Conservation (phyloP, 1,139 yeast genomes). For the Trichomonascaceae sp. region DNA sequence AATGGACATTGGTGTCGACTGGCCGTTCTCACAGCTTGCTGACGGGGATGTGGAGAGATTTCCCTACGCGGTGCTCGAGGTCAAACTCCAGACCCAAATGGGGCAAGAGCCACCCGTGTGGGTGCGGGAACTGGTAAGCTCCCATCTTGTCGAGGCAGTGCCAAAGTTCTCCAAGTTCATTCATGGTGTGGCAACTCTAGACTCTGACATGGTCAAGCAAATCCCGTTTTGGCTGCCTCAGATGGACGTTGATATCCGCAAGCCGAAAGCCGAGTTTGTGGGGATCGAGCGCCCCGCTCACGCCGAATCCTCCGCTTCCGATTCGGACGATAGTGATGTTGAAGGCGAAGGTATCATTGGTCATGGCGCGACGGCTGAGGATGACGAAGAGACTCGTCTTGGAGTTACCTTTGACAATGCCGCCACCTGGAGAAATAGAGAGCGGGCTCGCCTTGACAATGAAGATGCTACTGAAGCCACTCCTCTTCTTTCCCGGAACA, state of each 20-base stretch:
- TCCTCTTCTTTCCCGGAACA: constrained; percentile 1
- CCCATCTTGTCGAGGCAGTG: constrained; percentile 93
- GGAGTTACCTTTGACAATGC: constrained; percentile 1
- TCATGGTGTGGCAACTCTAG: constrained; percentile 83
- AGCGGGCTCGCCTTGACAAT: background rate
- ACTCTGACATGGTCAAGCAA: constrained; percentile 68
- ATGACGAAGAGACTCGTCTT: constrained; percentile 3
- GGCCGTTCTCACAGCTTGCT: constrained; percentile 78
- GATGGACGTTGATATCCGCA: constrained; percentile 89
- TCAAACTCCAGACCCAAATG: constrained; percentile 88
- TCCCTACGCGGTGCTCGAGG: constrained; percentile 96
- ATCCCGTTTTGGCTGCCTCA: constrained; percentile 99
- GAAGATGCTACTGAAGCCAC: constrained; percentile 13
- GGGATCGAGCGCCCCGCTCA: constrained; percentile 50
- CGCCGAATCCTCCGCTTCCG: constrained; percentile 25
- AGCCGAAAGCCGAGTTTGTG: constrained; percentile 59
- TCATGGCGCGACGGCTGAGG: background rate
- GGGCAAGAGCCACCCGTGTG: constrained; percentile 98
- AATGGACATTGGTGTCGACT: constrained; percentile 95
- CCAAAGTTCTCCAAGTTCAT: constrained; percentile 95
- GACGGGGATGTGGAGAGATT: constrained; percentile 80
- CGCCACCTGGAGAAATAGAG: constrained; percentile 12
- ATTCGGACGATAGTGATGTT: constrained; percentile 29
- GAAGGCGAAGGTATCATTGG: constrained; percentile 12
- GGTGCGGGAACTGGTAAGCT: constrained; percentile 83